A percentile compares a stretch with the other conserved stretches of the same genome.
These are phyloP conservation scores for Cymbopogon flexuosus DNA, from an alignment of 202 grass and related monocot species.

Conservation along the genomic window DNA sequence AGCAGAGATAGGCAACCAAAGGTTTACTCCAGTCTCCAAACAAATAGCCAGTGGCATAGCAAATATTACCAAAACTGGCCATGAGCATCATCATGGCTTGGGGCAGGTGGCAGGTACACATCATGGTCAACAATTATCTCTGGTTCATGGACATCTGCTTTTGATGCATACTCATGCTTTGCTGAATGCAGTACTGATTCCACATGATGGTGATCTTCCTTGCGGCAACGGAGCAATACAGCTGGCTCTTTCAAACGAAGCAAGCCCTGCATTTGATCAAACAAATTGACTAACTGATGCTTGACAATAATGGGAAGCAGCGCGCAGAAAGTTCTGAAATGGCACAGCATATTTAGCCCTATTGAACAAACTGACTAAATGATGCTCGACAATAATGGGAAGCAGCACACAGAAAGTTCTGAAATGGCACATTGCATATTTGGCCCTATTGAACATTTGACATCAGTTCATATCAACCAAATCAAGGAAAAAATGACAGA, in stretches of 20 bases:
- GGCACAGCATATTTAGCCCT: slow-evolving; percentile 1
- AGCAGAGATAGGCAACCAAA: background rate
- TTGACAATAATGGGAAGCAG: background rate
- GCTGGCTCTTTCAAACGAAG: slow-evolving; percentile 93
- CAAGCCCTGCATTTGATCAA: slow-evolving; percentile 57
- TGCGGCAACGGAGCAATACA: slow-evolving; percentile 79
- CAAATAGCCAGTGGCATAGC: background rate
- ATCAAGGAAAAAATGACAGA: background rate
- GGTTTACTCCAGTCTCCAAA: background rate
- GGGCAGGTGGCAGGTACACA: slow-evolving; percentile 74
- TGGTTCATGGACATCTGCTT: slow-evolving; percentile 68
- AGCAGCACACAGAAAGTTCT: background rate
- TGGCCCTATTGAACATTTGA: background rate
- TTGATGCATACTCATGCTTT: slow-evolving; percentile 78
- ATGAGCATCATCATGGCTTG: slow-evolving; percentile 59
- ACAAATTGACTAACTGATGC: slow-evolving; percentile 11
- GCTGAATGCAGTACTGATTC: slow-evolving; percentile 71
- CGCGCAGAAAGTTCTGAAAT: background rate
- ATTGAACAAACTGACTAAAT: background rate
- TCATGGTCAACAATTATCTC: slow-evolving; percentile 67
- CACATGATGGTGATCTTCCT: slow-evolving; percentile 71
- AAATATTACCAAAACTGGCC: slow-evolving; percentile 66
- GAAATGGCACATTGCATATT: slow-evolving; percentile 9
- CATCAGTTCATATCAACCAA: background rate
- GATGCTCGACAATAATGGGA: background rate